Percentiles rank a stretch among this genome's conserved stretches.
Conservation (phyloP, 1,284 basidiomycete species). For the Trametes sp. region DNA sequence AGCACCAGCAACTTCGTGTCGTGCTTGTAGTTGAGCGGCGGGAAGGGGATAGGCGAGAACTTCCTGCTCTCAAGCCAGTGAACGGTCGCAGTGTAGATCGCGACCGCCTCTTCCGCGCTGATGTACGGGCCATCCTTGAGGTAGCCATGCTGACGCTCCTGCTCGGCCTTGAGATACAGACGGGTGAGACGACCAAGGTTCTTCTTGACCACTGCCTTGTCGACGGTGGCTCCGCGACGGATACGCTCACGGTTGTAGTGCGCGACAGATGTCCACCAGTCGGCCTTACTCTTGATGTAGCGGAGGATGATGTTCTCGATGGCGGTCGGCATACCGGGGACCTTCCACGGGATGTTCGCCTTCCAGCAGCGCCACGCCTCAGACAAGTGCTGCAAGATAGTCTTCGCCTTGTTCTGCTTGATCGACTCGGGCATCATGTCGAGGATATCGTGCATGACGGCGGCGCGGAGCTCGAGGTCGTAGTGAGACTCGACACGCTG, state of each 20-base stretch:
- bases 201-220: slow-evolving; percentile 99
- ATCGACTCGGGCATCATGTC: slow-evolving; percentile 99
- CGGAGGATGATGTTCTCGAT: slow-evolving; percentile 99
- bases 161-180: slow-evolving; percentile 96
- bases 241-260: slow-evolving; percentile 96
- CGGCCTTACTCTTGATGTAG: slow-evolving; percentile 99
- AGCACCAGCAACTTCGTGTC: slow-evolving; percentile 96
- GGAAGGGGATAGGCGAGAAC: slow-evolving; percentile 98
- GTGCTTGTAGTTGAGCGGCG: slow-evolving; percentile 96
- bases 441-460: slow-evolving; percentile 99
- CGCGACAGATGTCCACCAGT: slow-evolving; percentile 98
- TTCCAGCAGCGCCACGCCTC: slow-evolving; percentile 99
- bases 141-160: slow-evolving; percentile 96
- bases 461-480: slow-evolving; percentile 96
- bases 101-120: slow-evolving; percentile 96
- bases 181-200: slow-evolving; percentile 91
- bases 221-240: slow-evolving; percentile 96
- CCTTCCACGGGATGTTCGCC: slow-evolving; percentile 98
- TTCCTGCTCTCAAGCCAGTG: slow-evolving; percentile 98
- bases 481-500: slow-evolving; percentile 99
- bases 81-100: slow-evolving; percentile 96
- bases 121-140: slow-evolving; percentile 98
- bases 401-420: slow-evolving; percentile 99
- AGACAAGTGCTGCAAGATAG: slow-evolving; percentile 96
- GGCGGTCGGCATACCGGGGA: slow-evolving; percentile 96